Evolutionary conservation across 2,329 filamentous ascomycete species (phyloP).

Genomic region (Arthrobotrys musiformis): DNA sequence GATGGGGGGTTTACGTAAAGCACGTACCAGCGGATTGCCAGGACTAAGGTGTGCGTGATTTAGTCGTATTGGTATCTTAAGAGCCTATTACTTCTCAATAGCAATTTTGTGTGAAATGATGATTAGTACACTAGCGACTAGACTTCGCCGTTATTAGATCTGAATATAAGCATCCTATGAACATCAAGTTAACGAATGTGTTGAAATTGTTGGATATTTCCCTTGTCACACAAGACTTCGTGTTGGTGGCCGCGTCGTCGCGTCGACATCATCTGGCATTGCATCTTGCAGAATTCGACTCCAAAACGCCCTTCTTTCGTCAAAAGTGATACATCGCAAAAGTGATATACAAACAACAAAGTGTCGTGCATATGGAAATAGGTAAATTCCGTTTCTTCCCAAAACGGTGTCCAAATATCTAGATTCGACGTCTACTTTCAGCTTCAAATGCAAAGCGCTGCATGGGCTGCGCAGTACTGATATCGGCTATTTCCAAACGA

Average conservation of each 20-base stretch:
- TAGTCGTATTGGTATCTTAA: neutral
- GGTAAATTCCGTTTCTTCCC: neutral
- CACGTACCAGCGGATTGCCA: neutral
- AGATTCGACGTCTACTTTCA: no score
- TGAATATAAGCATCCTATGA: no score
- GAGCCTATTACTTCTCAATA: neutral
- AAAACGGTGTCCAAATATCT: no score
- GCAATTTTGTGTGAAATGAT: no score
- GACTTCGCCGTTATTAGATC: neutral
- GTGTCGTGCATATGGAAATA: neutral
- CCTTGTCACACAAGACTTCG: neutral
- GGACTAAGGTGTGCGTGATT: neutral
- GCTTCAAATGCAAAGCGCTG: no score
- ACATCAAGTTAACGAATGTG: neutral
- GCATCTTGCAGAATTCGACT: neutral
- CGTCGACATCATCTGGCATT: neutral
- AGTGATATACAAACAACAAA: neutral
- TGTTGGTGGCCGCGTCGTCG: neutral
- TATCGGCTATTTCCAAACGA: neutral
- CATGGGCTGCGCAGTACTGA: no score
- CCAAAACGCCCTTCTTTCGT: no score
- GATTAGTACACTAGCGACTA: neutral
- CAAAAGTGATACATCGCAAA: conserved; percentile 7
- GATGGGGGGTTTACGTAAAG: neutral
- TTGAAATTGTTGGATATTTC: conserved; percentile 13